Evolutionary conservation across 345 rosid species (phyloP), one percentile per base, ranked within the genome.

Genomic region (Eucalyptus marginata): DNA sequence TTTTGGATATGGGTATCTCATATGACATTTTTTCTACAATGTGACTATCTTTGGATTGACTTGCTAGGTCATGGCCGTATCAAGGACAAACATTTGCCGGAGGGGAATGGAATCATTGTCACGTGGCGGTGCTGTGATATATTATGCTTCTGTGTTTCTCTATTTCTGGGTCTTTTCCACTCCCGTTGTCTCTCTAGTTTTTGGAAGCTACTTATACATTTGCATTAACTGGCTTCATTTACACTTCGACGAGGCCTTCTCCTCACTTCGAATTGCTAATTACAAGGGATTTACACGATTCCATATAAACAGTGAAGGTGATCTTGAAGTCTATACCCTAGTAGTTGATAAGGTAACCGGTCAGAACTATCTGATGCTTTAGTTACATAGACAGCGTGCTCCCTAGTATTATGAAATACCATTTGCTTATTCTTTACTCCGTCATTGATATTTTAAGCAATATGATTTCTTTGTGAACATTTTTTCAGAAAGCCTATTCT

Each of bases 121-220:
- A 86, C 94, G 99, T 87, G 97, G 96, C 24, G 96, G 96, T 91
- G 99, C 99, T 86, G 92, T 87, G 87, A 96, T 98, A 31, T 98
- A 98, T 92, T 98, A 98, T 90, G 97, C 98, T 64, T 95, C 99
- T 0, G 99, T 98, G 88, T 98, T 98, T 93, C 98, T 98, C 87
- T 98, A 96, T 94, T 98, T 98, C 92, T 98, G 99, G 99, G 99
- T 98, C 89, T 96, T 98, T 90, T 98, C 99, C 43, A 98, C 99
- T 13, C 99, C 99, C 15, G 93, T 98, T 59, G 99, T 98, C 87
- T 98, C 99, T 31, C 90, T 97, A 90, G 96, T 98, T 86, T 96
- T 98, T 88, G 99, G 99, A 90, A 97, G 99, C 93, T 97, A 98
- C 94, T 91, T 98, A 88, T 98, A 98, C 91, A 94, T 98, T 88